A percentile compares a stretch with the other conserved stretches of the same genome.
Conservation (phyloP, 495 filamentous ascomycete species). For the Sordaria brevicollis region DNA sequence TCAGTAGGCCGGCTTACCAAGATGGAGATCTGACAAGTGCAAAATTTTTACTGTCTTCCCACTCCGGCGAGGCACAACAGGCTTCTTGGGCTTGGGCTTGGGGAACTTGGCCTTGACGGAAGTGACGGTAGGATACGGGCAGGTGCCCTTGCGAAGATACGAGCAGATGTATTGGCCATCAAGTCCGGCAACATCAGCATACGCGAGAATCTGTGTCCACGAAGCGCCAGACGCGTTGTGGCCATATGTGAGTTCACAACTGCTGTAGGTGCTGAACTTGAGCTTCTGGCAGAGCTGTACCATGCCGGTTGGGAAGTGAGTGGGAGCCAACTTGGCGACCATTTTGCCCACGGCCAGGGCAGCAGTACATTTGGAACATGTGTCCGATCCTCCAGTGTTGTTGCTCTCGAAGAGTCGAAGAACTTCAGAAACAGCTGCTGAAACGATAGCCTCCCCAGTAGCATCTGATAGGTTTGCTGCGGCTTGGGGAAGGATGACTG, state of each 20-base stretch:
- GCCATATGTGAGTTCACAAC: constrained; percentile 37
- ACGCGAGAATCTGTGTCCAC: constrained; percentile 48
- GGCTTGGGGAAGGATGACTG: constrained; percentile 37
- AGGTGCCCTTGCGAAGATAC: constrained; percentile 36
- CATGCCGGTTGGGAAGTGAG: constrained; percentile 39
- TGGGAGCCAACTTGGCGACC: constrained; percentile 38
- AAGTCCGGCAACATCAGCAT: constrained; percentile 42
- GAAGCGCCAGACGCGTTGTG: constrained; percentile 39
- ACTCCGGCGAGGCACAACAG: constrained; percentile 30
- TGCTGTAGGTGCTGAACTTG: constrained; percentile 28
- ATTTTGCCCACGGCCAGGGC: constrained; percentile 40
- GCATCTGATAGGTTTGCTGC: constrained; percentile 29
- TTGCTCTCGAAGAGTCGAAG: constrained; percentile 32
- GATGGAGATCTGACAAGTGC: constrained; percentile 50
- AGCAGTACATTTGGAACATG: constrained; percentile 44
- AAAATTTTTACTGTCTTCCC: constrained; percentile 48
- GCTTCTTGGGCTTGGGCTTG: constrained; percentile 43
- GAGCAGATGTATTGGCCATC: constrained; percentile 52
- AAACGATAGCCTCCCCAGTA: constrained; percentile 31
- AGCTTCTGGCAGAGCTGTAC: constrained; percentile 38
- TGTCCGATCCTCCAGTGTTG: constrained; percentile 19
- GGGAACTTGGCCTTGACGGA: constrained; percentile 42
- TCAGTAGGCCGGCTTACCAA: constrained; percentile 14
- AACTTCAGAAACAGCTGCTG: constrained; percentile 31
- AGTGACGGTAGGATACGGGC: constrained; percentile 31